Evolutionary conservation across 495 filamentous ascomycete species (phyloP).

Genomic region (Aspergillus incahuasiensis): DNA sequence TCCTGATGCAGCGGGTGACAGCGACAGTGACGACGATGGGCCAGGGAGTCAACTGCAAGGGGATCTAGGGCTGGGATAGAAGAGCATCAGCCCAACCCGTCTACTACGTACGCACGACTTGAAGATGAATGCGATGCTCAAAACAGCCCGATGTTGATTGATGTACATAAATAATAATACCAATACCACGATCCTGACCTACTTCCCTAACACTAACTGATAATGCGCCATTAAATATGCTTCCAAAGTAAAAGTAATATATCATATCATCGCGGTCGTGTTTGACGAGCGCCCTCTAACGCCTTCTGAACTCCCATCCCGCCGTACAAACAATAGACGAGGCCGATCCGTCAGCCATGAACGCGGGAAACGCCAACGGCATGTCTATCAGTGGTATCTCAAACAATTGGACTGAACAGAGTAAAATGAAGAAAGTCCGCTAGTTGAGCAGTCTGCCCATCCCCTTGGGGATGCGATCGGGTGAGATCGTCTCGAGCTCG

Average conservation of each 20-base stretch:
- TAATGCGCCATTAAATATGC: slow-evolving; percentile 2
- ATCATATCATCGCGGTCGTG: neutral
- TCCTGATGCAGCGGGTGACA: slow-evolving; percentile 36
- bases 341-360: neutral
- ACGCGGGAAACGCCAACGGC: slow-evolving; percentile 28
- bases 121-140: neutral
- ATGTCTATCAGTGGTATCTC: slow-evolving; percentile 45
- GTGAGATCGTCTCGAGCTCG: slow-evolving; percentile 32
- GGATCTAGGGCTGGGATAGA: slow-evolving; percentile 31
- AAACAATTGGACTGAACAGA: slow-evolving; percentile 14
- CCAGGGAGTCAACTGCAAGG: slow-evolving; percentile 40
- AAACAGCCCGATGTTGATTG: neutral
- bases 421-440: slow-evolving; percentile 12
- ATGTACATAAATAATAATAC: slow-evolving; percentile 7
- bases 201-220: neutral
- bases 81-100: neutral
- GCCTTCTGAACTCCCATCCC: slow-evolving; percentile 4
- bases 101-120: neutral
- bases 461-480: slow-evolving; percentile 31
- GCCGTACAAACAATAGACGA: neutral
- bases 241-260: neutral
- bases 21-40: slow-evolving; percentile 42
- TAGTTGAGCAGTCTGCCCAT: slow-evolving; percentile 34
- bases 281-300: neutral
- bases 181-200: neutral